Evolutionary conservation across 768 basidiomycete species (phyloP).

Genomic region (Epithele typhae): DNA sequence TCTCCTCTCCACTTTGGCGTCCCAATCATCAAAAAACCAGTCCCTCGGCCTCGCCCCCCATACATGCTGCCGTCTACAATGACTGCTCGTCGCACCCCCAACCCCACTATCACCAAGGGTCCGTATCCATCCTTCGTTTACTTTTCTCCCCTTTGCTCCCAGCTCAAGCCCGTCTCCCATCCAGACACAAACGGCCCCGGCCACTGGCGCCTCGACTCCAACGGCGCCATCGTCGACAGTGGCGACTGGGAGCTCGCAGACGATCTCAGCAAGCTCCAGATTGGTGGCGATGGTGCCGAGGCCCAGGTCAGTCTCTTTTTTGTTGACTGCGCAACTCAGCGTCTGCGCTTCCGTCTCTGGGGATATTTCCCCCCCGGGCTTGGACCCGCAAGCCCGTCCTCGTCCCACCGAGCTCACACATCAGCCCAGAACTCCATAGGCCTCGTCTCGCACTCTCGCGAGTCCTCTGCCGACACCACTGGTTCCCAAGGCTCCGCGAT

Average conservation of each 20-base stretch:
- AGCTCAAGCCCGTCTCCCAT: constrained; percentile 26
- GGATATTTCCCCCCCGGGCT: too few species aligned
- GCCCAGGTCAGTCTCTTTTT: constrained; percentile 57
- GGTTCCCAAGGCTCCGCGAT: constrained; percentile 52
- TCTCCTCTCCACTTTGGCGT: constrained; percentile 30
- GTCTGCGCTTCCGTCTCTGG: constrained; percentile 49
- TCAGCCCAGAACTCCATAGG: too few species aligned
- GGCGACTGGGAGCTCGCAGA: constrained; percentile 72
- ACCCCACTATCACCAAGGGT: constrained; percentile 22
- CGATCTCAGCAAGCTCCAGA: constrained; percentile 68
- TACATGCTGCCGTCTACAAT: constrained; percentile 21
- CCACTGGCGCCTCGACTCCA: constrained; percentile 63
- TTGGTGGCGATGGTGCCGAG: constrained; percentile 55
- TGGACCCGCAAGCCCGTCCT: too few species aligned
- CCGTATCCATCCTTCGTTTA: constrained; percentile 1
- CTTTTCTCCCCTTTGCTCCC: constrained; percentile 5
- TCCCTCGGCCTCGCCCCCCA: constrained; percentile 27
- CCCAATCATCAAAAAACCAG: constrained; percentile 25
- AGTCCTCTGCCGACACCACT: constrained; percentile 77
- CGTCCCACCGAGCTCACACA: too few species aligned
- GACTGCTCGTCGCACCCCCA: constrained; percentile 21
- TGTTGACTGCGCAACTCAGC: constrained; percentile 59
- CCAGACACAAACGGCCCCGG: constrained; percentile 33
- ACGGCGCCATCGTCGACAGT: constrained; percentile 59
- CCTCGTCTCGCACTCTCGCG: constrained; percentile 67